These are phyloP conservation scores for Mantamonas sphyraenae DNA, from an alignment of 78 protist genomes.

Conservation along the genomic window DNA sequence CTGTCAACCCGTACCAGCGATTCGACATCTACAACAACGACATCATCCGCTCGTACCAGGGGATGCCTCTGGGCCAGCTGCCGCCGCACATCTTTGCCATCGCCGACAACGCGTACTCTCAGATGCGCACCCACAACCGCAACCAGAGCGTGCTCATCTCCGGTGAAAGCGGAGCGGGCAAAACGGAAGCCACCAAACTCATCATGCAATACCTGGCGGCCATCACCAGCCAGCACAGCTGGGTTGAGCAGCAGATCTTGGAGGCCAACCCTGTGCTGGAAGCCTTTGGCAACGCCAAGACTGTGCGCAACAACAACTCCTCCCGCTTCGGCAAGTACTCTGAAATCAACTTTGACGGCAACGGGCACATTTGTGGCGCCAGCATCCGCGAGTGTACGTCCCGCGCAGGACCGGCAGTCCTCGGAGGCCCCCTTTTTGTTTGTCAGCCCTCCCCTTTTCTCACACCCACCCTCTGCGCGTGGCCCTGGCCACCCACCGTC, in stretches of 20 bases:
- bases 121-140: slow-evolving; percentile 49
- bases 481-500: too few relatives aligned
- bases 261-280: slow-evolving; percentile 50
- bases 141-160: slow-evolving; percentile 55
- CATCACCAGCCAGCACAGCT: slow-evolving; percentile 27
- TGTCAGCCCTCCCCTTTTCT: too few relatives aligned
- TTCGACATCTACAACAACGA: slow-evolving; percentile 32
- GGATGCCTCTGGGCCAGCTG: too few relatives aligned
- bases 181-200: slow-evolving; percentile 81
- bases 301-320: slow-evolving; percentile 77
- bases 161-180: slow-evolving; percentile 92
- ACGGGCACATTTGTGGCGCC: slow-evolving; percentile 68
- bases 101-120: slow-evolving; percentile 56
- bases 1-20: slow-evolving; percentile 70
- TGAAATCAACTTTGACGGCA: slow-evolving; percentile 50
- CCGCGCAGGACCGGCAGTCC: too few relatives aligned
- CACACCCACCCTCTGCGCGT: too few relatives aligned
- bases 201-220: slow-evolving; percentile 66
- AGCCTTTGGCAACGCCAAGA: slow-evolving; percentile 88
- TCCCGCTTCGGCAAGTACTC: slow-evolving; percentile 85
- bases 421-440: too few relatives aligned
- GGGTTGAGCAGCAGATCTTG: slow-evolving; percentile 53
- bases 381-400: slow-evolving; percentile 52
- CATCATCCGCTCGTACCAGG: neutral
- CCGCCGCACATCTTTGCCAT: slow-evolving; percentile 77